These are phyloP conservation scores for Gymnopilus dilepis DNA, from an alignment of 768 basidiomycete species.

Conservation along the genomic window DNA sequence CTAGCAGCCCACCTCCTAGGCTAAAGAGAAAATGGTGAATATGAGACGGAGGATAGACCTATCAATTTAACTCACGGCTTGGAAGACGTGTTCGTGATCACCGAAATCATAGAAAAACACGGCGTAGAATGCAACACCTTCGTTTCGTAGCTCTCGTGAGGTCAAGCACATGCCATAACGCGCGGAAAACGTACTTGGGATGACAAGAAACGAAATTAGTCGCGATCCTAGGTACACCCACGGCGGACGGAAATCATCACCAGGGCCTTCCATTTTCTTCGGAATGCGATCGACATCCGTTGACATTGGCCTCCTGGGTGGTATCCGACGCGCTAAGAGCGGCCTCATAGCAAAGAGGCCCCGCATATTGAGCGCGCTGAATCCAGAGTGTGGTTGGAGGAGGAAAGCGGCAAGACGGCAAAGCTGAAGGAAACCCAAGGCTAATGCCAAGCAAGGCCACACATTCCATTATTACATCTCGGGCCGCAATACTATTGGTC, in stretches of 20 bases:
- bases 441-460: neutral
- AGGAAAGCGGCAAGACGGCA: neutral
- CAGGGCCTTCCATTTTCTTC: slow-evolving; percentile 27
- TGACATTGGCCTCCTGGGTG: slow-evolving; percentile 11
- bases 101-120: slow-evolving; percentile 72
- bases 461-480: neutral
- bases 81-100: slow-evolving; percentile 73
- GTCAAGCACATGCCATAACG: neutral
- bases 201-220: slow-evolving; percentile 56
- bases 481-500: neutral
- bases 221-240: slow-evolving; percentile 63
- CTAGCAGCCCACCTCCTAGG: slow-evolving; percentile 61
- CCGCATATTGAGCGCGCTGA: slow-evolving; percentile 3
- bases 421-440: neutral
- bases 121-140: slow-evolving; percentile 60
- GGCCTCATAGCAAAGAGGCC: neutral
- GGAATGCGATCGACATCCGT: slow-evolving; percentile 5
- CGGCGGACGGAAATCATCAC: slow-evolving; percentile 58
- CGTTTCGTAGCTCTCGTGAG: neutral
- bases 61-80: slow-evolving; percentile 51
- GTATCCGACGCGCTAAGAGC: slow-evolving; percentile 2
- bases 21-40: slow-evolving; percentile 35
- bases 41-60: neutral
- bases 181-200: slow-evolving; percentile 51
- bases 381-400: neutral